These are phyloP conservation scores for Ophiocordyceps sinensis DNA, from an alignment of 2,329 filamentous ascomycete species.

Conservation along the genomic window DNA sequence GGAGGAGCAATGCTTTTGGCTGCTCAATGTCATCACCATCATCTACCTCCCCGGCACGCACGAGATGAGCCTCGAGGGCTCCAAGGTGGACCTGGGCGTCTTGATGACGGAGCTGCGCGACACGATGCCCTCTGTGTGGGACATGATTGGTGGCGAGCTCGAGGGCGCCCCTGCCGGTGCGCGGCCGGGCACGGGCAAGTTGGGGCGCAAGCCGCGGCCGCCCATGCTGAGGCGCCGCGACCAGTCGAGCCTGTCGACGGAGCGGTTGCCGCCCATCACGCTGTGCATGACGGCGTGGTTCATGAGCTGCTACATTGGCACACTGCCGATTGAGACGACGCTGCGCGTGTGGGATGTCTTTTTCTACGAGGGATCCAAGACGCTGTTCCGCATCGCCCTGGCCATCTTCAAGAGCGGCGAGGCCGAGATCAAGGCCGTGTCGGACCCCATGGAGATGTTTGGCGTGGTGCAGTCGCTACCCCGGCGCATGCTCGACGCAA, in stretches of 20 bases:
- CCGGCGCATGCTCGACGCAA: conserved; percentile 67
- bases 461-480: conserved; percentile 84
- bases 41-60: conserved; percentile 84
- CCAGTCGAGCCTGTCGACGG: conserved; percentile 23
- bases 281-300: conserved; percentile 94
- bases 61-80: conserved; percentile 76
- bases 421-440: conserved; percentile 60
- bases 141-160: conserved; percentile 70
- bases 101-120: conserved; percentile 80
- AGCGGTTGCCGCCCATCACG: conserved; percentile 71
- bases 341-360: conserved; percentile 91
- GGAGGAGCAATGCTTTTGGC: conserved; percentile 85
- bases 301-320: conserved; percentile 93
- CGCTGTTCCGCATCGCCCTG: conserved; percentile 80
- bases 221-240: conserved; percentile 26
- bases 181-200: conserved; percentile 20
- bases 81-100: conserved; percentile 87
- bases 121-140: conserved; percentile 69
- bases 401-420: conserved; percentile 86
- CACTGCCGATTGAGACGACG: conserved; percentile 79
- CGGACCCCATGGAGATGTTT: conserved; percentile 89
- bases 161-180: conserved; percentile 30
- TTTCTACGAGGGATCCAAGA: conserved; percentile 90
- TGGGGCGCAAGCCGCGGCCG: conserved; percentile 20
- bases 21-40: conserved; percentile 83